Conservation (phyloP, 257 asterid species). For the Haberlea rhodopensis region DNA sequence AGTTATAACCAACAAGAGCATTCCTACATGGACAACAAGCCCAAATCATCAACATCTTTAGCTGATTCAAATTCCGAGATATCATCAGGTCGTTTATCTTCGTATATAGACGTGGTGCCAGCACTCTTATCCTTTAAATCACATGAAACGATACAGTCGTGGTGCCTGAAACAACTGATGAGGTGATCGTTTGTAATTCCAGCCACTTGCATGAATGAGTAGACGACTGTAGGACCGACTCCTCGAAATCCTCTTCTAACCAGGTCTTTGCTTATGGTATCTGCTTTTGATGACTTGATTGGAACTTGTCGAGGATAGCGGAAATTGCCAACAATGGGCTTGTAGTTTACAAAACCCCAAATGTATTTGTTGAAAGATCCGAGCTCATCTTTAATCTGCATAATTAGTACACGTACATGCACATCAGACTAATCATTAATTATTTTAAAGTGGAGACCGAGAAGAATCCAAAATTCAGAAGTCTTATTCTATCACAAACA, state of each 20-base stretch:
- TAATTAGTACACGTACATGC: constrained; percentile 16
- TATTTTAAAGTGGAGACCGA: not conserved
- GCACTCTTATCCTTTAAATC: constrained; percentile 42
- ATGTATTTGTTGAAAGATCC: constrained; percentile 87
- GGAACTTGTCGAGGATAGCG: constrained; percentile 95
- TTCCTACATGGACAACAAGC: constrained; percentile 49
- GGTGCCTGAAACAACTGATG: constrained; percentile 73
- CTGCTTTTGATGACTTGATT: constrained; percentile 86
- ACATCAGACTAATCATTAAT: constrained; percentile 12
- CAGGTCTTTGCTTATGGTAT: constrained; percentile 85
- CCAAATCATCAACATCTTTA: constrained; percentile 55
- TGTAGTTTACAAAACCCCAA: constrained; percentile 83
- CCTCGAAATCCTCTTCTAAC: constrained; percentile 92
- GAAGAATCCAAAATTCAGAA: no score
- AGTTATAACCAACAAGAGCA: constrained; percentile 14
- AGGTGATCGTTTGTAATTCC: constrained; percentile 97
- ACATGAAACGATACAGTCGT: constrained; percentile 49
- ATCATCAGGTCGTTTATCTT: constrained; percentile 47
- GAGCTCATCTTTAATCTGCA: constrained; percentile 72
- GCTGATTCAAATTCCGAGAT: constrained; percentile 44
- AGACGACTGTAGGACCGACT: constrained; percentile 89
- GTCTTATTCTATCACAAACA: no score
- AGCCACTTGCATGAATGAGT: constrained; percentile 92
- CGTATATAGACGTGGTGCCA: constrained; percentile 28
- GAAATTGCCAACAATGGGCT: constrained; percentile 64